phyloP scores from a whole-genome alignment of 2,329 filamentous ascomycete species.

The Colletotrichum musicola region DNA sequence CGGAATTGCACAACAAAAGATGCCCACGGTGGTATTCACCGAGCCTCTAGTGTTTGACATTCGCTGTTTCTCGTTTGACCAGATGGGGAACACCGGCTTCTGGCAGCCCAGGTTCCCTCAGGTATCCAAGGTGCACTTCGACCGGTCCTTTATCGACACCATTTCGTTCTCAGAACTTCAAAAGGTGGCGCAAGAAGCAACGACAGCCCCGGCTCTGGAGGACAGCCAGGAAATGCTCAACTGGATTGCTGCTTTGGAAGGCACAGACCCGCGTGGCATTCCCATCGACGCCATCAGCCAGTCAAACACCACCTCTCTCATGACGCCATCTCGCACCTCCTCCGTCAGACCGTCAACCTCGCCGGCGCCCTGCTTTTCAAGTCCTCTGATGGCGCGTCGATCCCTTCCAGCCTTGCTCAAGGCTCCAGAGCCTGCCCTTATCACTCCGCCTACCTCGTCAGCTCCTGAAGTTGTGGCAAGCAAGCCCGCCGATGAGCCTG shows the following conservation, averaged over 20 bases:
- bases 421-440: conserved; percentile 5
- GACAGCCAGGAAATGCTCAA: conserved; percentile 71
- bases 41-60: conserved; percentile 83
- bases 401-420: conserved; percentile 18
- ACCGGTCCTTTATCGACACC: conserved; percentile 77
- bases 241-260: conserved; percentile 73
- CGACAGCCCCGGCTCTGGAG: conserved; percentile 60
- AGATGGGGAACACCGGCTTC: conserved; percentile 75
- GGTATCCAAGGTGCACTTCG: conserved; percentile 81
- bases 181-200: conserved; percentile 70
- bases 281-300: conserved; percentile 61
- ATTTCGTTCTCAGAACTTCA: conserved; percentile 79
- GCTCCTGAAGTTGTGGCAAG: conserved; percentile 8
- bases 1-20: conserved; percentile 55
- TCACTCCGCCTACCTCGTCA: conserved; percentile 38
- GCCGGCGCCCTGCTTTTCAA: conserved; percentile 15
- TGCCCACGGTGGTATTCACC: conserved; percentile 70
- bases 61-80: conserved; percentile 83
- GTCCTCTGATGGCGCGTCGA: background rate
- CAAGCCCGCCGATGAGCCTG: background rate
- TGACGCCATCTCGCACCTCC: conserved; percentile 28
- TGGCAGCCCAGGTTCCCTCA: conserved; percentile 83
- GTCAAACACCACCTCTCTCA: conserved; percentile 51
- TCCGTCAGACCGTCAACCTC: conserved; percentile 24
- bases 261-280: conserved; percentile 61